Evolutionary conservation across 768 basidiomycete species (phyloP).

Genomic region (Suillus plorans): DNA sequence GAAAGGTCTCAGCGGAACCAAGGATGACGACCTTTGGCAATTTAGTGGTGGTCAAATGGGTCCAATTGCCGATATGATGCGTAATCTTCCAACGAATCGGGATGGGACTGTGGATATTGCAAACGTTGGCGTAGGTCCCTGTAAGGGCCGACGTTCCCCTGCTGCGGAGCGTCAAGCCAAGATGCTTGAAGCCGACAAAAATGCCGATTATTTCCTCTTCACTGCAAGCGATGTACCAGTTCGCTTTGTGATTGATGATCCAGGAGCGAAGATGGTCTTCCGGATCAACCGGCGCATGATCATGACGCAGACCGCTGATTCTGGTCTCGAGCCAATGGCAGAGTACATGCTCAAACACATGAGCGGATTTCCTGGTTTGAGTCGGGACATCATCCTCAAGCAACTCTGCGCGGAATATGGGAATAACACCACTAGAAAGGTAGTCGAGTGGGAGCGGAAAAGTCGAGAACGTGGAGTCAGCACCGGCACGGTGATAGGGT

Average conservation of each 20-base stretch:
- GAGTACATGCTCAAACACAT: constrained; percentile 20
- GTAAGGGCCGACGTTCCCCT: constrained; percentile 11
- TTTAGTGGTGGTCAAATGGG: neutral
- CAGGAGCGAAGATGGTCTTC: constrained; percentile 13
- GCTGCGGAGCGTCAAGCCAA: constrained; percentile 19
- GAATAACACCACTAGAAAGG: neutral
- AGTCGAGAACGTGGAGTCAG: neutral
- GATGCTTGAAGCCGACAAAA: constrained; percentile 17
- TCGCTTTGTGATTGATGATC: constrained; percentile 14
- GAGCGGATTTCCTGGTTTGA: constrained; percentile 17
- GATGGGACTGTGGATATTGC: neutral
- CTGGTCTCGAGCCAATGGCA: constrained; percentile 9
- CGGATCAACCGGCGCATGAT: constrained; percentile 12
- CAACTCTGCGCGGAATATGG: neutral
- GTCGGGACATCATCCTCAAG: constrained; percentile 5
- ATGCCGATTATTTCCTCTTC: constrained; percentile 22
- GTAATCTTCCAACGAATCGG: neutral
- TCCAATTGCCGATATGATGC: constrained; percentile 6
- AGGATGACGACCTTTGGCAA: constrained; percentile 14
- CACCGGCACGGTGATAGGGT: neutral
- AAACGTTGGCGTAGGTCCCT: constrained; percentile 11
- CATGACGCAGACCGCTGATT: constrained; percentile 7
- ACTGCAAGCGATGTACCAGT: constrained; percentile 14
- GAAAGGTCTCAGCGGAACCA: constrained; percentile 21
- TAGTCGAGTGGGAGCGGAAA: neutral